Evolutionary conservation across 441 rosid species (phyloP).

Genomic region (Adansonia rubrostipa): DNA sequence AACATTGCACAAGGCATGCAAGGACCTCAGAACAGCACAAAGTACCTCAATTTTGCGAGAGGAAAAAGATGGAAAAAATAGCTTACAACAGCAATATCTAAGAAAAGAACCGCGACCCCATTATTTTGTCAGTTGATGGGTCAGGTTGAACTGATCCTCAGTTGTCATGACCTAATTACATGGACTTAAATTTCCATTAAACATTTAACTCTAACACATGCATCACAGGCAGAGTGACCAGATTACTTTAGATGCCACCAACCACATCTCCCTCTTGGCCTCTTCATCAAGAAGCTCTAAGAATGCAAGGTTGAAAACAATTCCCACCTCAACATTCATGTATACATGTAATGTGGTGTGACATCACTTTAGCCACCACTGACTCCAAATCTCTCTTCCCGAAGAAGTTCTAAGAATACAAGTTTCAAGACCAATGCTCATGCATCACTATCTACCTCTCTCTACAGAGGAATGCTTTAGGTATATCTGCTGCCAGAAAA

Average conservation of each 20-base stretch:
- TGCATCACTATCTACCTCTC: neutral
- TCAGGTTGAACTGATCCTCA: neutral
- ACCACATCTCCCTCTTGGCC: neutral
- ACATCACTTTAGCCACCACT: neutral
- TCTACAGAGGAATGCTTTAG: neutral
- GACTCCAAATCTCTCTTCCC: neutral
- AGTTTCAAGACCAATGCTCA: neutral
- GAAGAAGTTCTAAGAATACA: neutral
- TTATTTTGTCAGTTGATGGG: constrained; percentile 12
- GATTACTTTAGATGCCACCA: neutral
- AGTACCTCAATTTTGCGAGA: neutral
- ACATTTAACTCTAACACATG: neutral
- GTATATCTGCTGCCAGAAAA: constrained; percentile 4
- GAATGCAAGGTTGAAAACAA: neutral
- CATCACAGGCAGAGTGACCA: neutral
- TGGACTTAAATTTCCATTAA: neutral
- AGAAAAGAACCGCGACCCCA: neutral
- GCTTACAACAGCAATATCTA: neutral
- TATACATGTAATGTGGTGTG: neutral
- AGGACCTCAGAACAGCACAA: neutral
- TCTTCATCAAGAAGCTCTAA: neutral
- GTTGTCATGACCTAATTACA: constrained; percentile 9
- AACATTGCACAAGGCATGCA: neutral
- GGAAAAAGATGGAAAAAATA: neutral
- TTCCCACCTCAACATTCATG: neutral